Evolutionary conservation across 108 stramenopile genomes (phyloP).

Genomic region (Nitzschia sp.): DNA sequence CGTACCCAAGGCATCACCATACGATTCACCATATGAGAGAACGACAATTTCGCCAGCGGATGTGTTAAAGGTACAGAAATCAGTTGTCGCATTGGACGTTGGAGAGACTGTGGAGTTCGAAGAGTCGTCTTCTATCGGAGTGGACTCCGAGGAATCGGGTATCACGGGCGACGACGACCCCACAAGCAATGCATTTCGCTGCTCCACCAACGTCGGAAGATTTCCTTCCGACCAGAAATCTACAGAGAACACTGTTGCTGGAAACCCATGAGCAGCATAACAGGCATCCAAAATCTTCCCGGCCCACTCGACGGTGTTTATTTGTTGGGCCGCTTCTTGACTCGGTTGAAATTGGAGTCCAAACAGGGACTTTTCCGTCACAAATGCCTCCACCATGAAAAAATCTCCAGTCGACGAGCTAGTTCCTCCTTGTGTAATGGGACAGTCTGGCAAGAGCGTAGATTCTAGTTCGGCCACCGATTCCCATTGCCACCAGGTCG

Average conservation of each 20-base stretch:
- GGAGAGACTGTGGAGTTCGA: too few relatives aligned
- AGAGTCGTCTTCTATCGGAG: too few relatives aligned
- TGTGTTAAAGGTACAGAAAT: too few relatives aligned
- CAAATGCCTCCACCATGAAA: conserved; percentile 51
- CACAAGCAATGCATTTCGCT: conserved; percentile 36
- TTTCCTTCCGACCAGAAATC: conserved; percentile 73
- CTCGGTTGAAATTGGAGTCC: conserved; percentile 33
- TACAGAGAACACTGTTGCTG: conserved; percentile 45
- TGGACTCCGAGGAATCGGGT: too few relatives aligned
- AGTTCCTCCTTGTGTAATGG: conserved; percentile 35
- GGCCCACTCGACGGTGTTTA: conserved; percentile 45
- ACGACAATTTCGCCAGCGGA: too few relatives aligned
- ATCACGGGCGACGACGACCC: too few relatives aligned
- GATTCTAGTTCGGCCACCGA: conserved; percentile 41
- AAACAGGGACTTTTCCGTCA: conserved; percentile 28
- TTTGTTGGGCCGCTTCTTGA: conserved; percentile 18
- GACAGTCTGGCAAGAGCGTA: conserved; percentile 38
- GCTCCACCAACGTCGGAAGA: conserved; percentile 37
- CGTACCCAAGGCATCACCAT: too few relatives aligned
- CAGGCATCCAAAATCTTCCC: conserved; percentile 38
- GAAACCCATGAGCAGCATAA: not conserved
- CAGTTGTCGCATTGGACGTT: too few relatives aligned
- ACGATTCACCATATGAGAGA: too few relatives aligned
- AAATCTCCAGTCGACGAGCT: conserved; percentile 20
- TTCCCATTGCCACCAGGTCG: conserved; percentile 50